Percentiles rank a stretch among this genome's conserved stretches.
Evolutionary conservation across 1,284 basidiomycete species (phyloP).

Genomic region (Trametes hirsuta): DNA sequence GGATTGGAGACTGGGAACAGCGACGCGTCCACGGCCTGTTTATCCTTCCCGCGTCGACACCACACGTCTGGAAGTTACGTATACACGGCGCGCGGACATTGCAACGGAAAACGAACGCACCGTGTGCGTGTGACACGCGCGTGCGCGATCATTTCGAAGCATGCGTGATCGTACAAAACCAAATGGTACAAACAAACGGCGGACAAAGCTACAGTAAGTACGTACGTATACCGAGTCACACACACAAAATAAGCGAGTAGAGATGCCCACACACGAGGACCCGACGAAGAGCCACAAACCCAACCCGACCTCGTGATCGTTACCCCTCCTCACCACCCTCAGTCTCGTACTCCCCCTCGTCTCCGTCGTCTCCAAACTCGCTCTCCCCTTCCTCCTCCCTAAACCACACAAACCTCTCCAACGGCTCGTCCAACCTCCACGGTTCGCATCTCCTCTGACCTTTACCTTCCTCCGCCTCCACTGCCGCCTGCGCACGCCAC

Average conservation of each 20-base stretch:
- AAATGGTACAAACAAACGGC: neutral
- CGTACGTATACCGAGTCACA: neutral
- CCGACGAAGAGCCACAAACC: neutral
- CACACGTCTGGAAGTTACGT: too few species aligned
- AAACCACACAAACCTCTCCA: constrained; percentile 28
- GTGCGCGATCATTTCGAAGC: neutral
- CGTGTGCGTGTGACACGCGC: neutral
- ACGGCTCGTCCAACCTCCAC: constrained; percentile 28
- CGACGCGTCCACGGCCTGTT: too few species aligned
- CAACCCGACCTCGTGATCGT: neutral
- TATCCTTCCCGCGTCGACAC: too few species aligned
- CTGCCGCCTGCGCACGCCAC: constrained; percentile 4
- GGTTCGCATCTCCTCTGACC: constrained; percentile 13
- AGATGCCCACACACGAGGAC: neutral
- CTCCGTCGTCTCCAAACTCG: constrained; percentile 12
- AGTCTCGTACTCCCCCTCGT: constrained; percentile 14
- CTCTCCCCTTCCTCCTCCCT: constrained; percentile 27
- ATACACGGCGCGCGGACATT: too few species aligned
- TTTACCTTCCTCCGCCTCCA: constrained; percentile 3
- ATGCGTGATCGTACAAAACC: constrained; percentile 4
- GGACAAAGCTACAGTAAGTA: constrained; percentile 10
- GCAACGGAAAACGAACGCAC: too few species aligned
- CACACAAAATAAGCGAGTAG: too few species aligned
- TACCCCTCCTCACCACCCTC: constrained; percentile 12
- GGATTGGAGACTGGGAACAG: too few species aligned